Evolutionary conservation across 257 asterid species (phyloP), one percentile per base, ranked within the genome.

Genomic region (Forsythia viridissima): DNA sequence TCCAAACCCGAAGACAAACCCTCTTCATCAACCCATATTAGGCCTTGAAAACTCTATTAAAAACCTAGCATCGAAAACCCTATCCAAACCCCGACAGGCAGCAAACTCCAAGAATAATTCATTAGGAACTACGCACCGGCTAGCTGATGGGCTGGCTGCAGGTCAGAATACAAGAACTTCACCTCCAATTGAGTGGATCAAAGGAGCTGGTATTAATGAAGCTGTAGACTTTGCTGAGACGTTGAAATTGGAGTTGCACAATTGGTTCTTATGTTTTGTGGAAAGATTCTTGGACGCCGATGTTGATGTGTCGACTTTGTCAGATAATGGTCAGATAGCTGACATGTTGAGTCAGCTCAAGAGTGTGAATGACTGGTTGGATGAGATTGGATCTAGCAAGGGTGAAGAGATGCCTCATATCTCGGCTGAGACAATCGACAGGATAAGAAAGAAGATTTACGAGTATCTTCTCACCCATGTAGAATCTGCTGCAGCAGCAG

Each of bases 391-490:
- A 63, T 78, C 86, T 13, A 79, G 72, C 77, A 92, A 92, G 89
- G 96, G 85, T 57, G 97, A 88, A 38, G 96, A 92, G 70, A 79
- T 80, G 8, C 83, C 91, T 37, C 88, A 82, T 30, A 84, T 95
- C 68, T 84, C 92, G 1, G 42, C 87, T 1, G 98, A 92, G 82
- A 93, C 96, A 0, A 84, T 89, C 0, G 97, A 93, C 70, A 90
- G 98, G 88, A 93, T 96, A 80, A 84, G 99, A 71, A 96, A 96
- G 89, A 96, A 93, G 92, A 96, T 93, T 24, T 96, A 96, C 2
- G 99, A 92, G 87, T 96, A 96, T 82, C 97, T 96, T 79, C 97
- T 96, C 52, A 96, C 97, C 0, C 99, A 96, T n/a, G 98, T 96
- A 0, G 99, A 96, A 77, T 93, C 96, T 74, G 98, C 99, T 39